Percentiles rank a stretch among this genome's conserved stretches.
These are phyloP conservation scores for Eucalyptus shirleyi DNA, from an alignment of 345 rosid genomes.

Conservation along the genomic window DNA sequence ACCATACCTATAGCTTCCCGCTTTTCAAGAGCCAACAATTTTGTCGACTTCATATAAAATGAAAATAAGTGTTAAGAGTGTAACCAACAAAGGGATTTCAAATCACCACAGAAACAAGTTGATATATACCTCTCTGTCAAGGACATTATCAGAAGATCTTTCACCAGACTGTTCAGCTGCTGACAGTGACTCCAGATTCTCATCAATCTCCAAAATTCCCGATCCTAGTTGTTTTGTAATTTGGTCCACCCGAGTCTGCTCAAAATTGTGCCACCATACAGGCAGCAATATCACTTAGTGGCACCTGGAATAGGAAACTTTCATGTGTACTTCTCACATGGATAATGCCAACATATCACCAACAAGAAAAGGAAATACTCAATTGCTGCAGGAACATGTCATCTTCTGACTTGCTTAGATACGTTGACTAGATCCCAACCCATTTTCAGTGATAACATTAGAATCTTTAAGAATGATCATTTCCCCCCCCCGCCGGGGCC, in stretches of 20 bases:
- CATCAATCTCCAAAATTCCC: constrained; percentile 32
- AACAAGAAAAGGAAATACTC: constrained; percentile 17
- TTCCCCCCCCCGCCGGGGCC: neutral
- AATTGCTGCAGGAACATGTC: constrained; percentile 23
- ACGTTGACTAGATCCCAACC: neutral
- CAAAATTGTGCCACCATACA: constrained; percentile 49
- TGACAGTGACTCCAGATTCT: constrained; percentile 5
- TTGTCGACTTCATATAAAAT: constrained; percentile 34
- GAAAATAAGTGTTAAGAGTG: neutral
- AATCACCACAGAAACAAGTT: neutral
- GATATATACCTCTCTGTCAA: constrained; percentile 24
- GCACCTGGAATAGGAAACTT: constrained; percentile 62
- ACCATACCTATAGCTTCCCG: constrained; percentile 68
- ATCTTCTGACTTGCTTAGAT: neutral
- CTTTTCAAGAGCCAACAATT: constrained; percentile 60
- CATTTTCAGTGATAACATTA: neutral
- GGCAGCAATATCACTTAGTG: constrained; percentile 54
- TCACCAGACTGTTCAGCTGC: constrained; percentile 13
- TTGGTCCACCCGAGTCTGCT: constrained; percentile 93
- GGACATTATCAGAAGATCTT: constrained; percentile 6
- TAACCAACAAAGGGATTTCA: neutral
- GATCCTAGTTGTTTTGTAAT: constrained; percentile 46
- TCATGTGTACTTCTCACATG: constrained; percentile 44
- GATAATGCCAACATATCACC: constrained; percentile 16
- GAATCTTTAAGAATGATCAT: neutral